These are phyloP conservation scores for Stenocarpella maydis DNA, from an alignment of 2,329 filamentous ascomycete genomes.

Conservation along the genomic window DNA sequence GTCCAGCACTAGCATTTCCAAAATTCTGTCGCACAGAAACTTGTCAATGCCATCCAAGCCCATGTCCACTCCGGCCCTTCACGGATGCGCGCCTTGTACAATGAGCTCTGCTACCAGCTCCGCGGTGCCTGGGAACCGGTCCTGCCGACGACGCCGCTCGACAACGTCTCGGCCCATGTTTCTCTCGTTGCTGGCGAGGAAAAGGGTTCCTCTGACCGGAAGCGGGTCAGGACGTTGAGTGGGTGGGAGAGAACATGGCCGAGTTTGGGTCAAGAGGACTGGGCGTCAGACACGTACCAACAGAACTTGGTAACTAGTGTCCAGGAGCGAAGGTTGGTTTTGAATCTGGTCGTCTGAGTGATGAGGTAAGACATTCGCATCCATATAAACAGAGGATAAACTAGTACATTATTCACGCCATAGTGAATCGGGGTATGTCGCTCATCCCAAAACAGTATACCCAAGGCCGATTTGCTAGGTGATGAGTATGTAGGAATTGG, in stretches of 20 bases:
- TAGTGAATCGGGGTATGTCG: no score
- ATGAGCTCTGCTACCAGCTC: slow-evolving; percentile 11
- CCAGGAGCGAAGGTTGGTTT: no score
- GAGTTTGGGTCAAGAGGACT: slow-evolving; percentile 16
- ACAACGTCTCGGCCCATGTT: slow-evolving; percentile 1
- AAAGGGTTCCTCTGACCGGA: slow-evolving; percentile 12
- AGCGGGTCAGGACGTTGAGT: slow-evolving; percentile 19
- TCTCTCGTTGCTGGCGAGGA: slow-evolving; percentile 1
- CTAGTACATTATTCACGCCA: no score
- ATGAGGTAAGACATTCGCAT: background rate
- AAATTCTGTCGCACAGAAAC: background rate
- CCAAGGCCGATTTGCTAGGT: no score
- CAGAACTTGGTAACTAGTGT: no score
- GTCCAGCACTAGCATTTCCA: background rate
- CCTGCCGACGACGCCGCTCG: background rate
- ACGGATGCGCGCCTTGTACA: slow-evolving; percentile 1
- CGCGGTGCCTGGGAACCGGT: background rate
- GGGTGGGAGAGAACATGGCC: slow-evolving; percentile 7
- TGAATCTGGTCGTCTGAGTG: no score
- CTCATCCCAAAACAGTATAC: no score
- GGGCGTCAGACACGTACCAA: no score
- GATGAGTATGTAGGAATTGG: no score
- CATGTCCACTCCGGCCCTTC: slow-evolving; percentile 9
- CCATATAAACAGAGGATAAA: no score
- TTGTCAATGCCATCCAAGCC: slow-evolving; percentile 15